Evolutionary conservation across 805 yeast species (phyloP), one percentile per base, ranked within the genome.

Genomic region (Pichia paraexigua): DNA sequence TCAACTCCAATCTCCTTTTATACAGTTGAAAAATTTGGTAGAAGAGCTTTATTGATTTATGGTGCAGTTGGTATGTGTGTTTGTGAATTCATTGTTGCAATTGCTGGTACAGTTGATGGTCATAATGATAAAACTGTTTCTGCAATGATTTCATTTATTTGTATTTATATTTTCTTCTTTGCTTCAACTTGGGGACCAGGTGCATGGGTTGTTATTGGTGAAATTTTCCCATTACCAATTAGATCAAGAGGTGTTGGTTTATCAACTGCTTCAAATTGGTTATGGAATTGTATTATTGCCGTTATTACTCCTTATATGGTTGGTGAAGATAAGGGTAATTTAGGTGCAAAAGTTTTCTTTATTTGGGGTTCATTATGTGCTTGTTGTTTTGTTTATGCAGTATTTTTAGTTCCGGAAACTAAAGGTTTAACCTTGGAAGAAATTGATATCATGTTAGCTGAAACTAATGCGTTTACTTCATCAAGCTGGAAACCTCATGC

Each of bases 171-270:
- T 58, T 81, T 83, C 50, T 82, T 83, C 65, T 85, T 85, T 71
- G 95, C 94, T 10, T 75, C 87, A 5, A 78, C 92, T 24, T 87
- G 94, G 92, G 92, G 92, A 65, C 90, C 94, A 41, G 80, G 78
- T 54, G 81, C 79, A 41, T 87, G 92, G 91, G 87, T 79, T 46
- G 66, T 78, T 50, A 67, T 71, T 60, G 80, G 82, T 60, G 85
- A 79, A 60, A 69, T 77, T 46, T 86, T 77, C 75, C 87, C 91
- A 56, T 78, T 86, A 49, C 79, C 84, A 65, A 79, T 83, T 55
- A 79, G 95, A 65, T 86, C 87, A 50, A 82, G 82, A 64, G 87
- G 87, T 52, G 79, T 84, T 52, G 80, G 87, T 28, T 65, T 85
- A 48, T 77, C 86, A 15, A 83, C 86, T 20, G 86, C 91, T 35